Evolutionary conservation across 495 filamentous ascomycete genomes (phyloP).

Genomic region (Wilcoxina mikolae): DNA sequence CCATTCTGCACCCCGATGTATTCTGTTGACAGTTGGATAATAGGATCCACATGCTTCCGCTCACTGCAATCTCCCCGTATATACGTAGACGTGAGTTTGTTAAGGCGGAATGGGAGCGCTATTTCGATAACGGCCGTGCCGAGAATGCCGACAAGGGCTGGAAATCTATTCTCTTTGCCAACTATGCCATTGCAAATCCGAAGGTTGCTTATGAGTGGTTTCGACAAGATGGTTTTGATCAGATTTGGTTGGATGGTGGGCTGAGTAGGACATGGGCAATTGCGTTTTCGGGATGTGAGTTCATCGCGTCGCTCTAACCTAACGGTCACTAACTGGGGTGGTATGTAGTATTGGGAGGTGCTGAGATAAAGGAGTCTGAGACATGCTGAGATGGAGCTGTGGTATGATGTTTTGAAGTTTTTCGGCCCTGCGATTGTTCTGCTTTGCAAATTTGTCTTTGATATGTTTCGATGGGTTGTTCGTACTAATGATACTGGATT

Average conservation of each 20-base stretch:
- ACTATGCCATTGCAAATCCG: slow-evolving; percentile 67
- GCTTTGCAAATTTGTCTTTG: too few relatives aligned
- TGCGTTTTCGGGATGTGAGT: too few relatives aligned
- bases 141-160: slow-evolving; percentile 55
- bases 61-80: slow-evolving; percentile 55
- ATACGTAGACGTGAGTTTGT: slow-evolving; percentile 59
- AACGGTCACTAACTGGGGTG: too few relatives aligned
- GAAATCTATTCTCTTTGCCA: slow-evolving; percentile 73
- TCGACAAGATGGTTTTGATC: slow-evolving; percentile 45
- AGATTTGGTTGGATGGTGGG: slow-evolving; percentile 71
- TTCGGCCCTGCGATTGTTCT: too few relatives aligned
- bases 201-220: slow-evolving; percentile 60
- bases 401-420: too few relatives aligned
- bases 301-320: too few relatives aligned
- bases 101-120: slow-evolving; percentile 67
- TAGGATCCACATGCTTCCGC: slow-evolving; percentile 83
- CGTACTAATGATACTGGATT: too few relatives aligned
- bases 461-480: too few relatives aligned
- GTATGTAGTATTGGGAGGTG: too few relatives aligned
- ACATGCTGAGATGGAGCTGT: too few relatives aligned
- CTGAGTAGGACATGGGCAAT: too few relatives aligned
- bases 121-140: slow-evolving; percentile 50
- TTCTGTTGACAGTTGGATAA: background rate
- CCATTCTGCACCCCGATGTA: background rate
- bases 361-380: too few relatives aligned